These are phyloP conservation scores for Pterula multifida DNA, from an alignment of 1,284 basidiomycete species.

Conservation along the genomic window DNA sequence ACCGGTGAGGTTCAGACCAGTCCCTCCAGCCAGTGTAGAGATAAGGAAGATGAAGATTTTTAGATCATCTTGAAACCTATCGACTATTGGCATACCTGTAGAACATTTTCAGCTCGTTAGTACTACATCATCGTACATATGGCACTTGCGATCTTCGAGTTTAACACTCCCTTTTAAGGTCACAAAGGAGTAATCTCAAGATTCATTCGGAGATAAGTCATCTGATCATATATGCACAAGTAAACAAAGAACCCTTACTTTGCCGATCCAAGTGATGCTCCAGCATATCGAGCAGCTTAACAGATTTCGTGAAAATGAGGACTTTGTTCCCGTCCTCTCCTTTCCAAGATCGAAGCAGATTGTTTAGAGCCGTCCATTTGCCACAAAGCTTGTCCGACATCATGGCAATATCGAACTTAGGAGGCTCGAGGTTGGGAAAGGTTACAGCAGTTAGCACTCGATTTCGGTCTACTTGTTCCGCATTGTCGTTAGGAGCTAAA, in stretches of 20 bases:
- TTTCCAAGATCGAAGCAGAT: conserved; percentile 54
- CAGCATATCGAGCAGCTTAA: conserved; percentile 73
- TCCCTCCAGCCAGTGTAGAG: conserved; percentile 68
- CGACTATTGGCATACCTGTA: conserved; percentile 71
- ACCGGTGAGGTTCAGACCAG: conserved; percentile 61
- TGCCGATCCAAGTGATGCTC: conserved; percentile 52
- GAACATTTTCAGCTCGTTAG: background rate
- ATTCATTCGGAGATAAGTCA: background rate
- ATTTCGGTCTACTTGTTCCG: conserved; percentile 55
- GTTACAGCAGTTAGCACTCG: conserved; percentile 42
- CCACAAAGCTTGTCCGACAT: conserved; percentile 60
- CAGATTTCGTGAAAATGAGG: conserved; percentile 77
- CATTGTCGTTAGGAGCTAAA: conserved; percentile 45
- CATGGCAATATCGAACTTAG: conserved; percentile 51
- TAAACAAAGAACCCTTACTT: conserved; percentile 30
- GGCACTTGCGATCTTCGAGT: conserved; percentile 45
- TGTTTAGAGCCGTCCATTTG: conserved; percentile 69
- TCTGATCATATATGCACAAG: background rate
- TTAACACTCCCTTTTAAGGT: conserved; percentile 65
- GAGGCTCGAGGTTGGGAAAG: conserved; percentile 41
- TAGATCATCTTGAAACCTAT: conserved; percentile 68
- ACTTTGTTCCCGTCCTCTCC: conserved; percentile 62
- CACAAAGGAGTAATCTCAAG: conserved; percentile 50
- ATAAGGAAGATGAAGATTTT: conserved; percentile 69
- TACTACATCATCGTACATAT: conserved; percentile 1